Evolutionary conservation across 306 rosid genomes (phyloP), one percentile per base, ranked within the genome.

Genomic region (Prunus davidiana): DNA sequence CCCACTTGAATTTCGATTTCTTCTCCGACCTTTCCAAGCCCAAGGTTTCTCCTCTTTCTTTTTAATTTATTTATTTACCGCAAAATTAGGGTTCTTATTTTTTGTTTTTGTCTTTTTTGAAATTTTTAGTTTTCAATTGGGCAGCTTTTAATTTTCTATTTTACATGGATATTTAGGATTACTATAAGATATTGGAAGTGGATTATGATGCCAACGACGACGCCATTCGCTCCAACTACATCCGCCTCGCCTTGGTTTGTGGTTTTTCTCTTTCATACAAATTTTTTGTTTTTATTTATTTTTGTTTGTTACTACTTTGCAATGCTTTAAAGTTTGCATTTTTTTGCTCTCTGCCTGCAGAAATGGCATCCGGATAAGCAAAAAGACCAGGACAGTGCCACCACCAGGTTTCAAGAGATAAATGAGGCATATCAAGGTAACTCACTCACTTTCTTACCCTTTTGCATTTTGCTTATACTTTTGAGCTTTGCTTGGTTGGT

Each of bases 281-380:
- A 7, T 16, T 78, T 16, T 25, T 12, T 52, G 9, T 51, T 22
- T 75, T 19, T 20, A 6, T 46, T 20, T 18, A 3, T 16, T 12
- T 52, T 61, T 28, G 49, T 60, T 13, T 16, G 25, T 55, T 25
- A 10, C 64, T 73, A 12, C 20, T 14, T 12, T 72, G 25, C 6
- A 32, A 58, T 67, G 72, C 11, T 28, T 72, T 72, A 3, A 25
- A 28, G 43, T 54, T 49, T 75, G 30, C 24, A 19, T 74, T 19
- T 64, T 71, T 76, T 67, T 49, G 24, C 8, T 50, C 69, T 57
- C 49, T 54, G 69, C 0, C 25, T 73, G 83, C 89, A 96, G 99
- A 96, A 86, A 82, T 96, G 99, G 99, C 99, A 92, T 73, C 99
- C 99, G 28, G 99, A 96, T 77, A 96, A 96, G 86, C 90, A 87